Conservation (phyloP, 352 stramenopile genomes). For the Phytophthora syringae region DNA sequence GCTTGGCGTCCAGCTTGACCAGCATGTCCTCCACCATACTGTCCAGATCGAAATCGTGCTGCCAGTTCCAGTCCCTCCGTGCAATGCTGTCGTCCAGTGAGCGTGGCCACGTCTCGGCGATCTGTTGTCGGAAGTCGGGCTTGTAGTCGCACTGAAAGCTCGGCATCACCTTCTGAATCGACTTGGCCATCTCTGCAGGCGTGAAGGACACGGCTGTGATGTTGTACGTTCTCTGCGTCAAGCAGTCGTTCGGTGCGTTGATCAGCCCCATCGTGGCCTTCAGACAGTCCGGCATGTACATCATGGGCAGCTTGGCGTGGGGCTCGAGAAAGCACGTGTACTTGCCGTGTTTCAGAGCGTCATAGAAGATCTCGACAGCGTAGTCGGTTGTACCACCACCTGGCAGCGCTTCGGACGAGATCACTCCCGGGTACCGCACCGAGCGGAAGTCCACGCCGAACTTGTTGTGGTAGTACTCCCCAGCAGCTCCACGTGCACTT, state of each 20-base stretch:
- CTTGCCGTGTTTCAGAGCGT: slow-evolving; percentile 85
- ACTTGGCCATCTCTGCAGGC: slow-evolving; percentile 79
- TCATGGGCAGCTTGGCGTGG: slow-evolving; percentile 91
- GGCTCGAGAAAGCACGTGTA: slow-evolving; percentile 91
- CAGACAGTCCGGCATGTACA: slow-evolving; percentile 95
- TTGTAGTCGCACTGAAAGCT: slow-evolving; percentile 89
- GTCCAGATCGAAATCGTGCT: slow-evolving; percentile 91
- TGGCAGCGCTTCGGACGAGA: slow-evolving; percentile 87
- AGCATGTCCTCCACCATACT: slow-evolving; percentile 92
- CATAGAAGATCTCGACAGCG: slow-evolving; percentile 94
- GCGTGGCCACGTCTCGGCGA: slow-evolving; percentile 91
- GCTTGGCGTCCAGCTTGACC: slow-evolving; percentile 80
- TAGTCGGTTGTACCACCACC: slow-evolving; percentile 91
- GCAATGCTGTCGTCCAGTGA: slow-evolving; percentile 87
- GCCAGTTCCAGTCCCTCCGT: slow-evolving; percentile 89
- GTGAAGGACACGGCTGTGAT: slow-evolving; percentile 92
- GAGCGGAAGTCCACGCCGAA: slow-evolving; percentile 93
- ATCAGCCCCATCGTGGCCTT: slow-evolving; percentile 87
- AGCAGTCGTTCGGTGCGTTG: slow-evolving; percentile 63
- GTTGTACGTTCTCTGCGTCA: slow-evolving; percentile 93
- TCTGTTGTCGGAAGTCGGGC: slow-evolving; percentile 91
- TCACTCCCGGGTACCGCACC: slow-evolving; percentile 91
- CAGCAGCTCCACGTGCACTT: slow-evolving; percentile 91
- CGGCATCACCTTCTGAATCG: slow-evolving; percentile 89
- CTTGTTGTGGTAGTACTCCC: slow-evolving; percentile 94